phyloP scores from a whole-genome alignment of 2,329 filamentous ascomycete genomes.

The Curvularia lunata region DNA sequence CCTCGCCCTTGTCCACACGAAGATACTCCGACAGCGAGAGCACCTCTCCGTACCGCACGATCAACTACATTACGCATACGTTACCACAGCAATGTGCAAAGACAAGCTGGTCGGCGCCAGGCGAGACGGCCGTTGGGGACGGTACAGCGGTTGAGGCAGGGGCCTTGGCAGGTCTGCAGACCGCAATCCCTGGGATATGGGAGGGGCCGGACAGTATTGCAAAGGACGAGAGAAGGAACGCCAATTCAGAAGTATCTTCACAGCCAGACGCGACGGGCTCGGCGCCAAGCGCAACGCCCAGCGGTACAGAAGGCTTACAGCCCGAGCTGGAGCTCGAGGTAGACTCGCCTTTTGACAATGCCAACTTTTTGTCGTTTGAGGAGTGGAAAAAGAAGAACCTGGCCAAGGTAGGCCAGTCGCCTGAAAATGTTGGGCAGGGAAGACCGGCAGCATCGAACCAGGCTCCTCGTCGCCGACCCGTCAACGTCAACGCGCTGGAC shows the following conservation, averaged over 20 bases:
- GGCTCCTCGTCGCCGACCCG: constrained; percentile 59
- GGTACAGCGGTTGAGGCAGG: constrained; percentile 19
- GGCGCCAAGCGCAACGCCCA: constrained; percentile 10
- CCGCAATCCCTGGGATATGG: constrained; percentile 16
- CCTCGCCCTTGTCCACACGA: constrained; percentile 17
- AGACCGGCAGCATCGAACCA: constrained; percentile 54
- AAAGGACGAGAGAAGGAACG: constrained; percentile 11
- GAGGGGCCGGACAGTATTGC: constrained; percentile 15
- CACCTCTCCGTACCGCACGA: constrained; percentile 63
- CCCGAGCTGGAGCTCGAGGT: constrained; percentile 63
- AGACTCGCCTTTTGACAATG: constrained; percentile 72
- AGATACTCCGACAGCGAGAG: constrained; percentile 42
- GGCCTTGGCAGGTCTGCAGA: constrained; percentile 19
- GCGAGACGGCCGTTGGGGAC: constrained; percentile 21
- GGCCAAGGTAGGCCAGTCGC: constrained; percentile 81
- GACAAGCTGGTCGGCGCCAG: constrained; percentile 59
- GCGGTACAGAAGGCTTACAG: constrained; percentile 15
- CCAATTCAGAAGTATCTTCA: constrained; percentile 7
- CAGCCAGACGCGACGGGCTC: constrained; percentile 16
- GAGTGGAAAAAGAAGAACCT: constrained; percentile 98
- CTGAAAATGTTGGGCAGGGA: constrained; percentile 67
- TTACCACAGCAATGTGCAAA: constrained; percentile 77
- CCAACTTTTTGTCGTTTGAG: constrained; percentile 93
- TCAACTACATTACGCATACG: constrained; percentile 82
- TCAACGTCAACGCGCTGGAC: constrained; percentile 72